These are phyloP conservation scores for Aspergillus neoniger DNA, from an alignment of 2,329 filamentous ascomycete genomes.

Conservation along the genomic window DNA sequence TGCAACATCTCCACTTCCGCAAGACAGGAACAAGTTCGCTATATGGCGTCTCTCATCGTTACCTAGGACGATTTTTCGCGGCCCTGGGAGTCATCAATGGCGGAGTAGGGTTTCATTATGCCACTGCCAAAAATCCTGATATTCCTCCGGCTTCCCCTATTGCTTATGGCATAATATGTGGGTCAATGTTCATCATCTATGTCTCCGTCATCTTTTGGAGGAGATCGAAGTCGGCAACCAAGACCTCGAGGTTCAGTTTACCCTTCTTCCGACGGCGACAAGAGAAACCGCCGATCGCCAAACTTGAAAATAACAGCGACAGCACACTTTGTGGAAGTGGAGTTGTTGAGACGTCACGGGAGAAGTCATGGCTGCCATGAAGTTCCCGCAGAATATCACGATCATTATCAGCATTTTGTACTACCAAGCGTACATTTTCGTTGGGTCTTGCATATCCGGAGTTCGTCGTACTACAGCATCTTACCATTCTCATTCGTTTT, in stretches of 20 bases:
- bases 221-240: not conserved
- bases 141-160: slow-evolving; percentile 38
- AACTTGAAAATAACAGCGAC: slow-evolving; percentile 4
- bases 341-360: slow-evolving; percentile 5
- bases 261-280: not conserved
- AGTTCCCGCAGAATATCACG: slow-evolving; percentile 11
- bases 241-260: not conserved
- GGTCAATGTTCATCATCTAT: slow-evolving; percentile 49
- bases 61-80: slow-evolving; percentile 53
- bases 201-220: slow-evolving; percentile 23
- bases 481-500: not conserved
- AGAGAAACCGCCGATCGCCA: not conserved
- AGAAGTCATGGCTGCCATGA: slow-evolving; percentile 12
- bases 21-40: slow-evolving; percentile 46
- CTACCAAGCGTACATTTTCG: slow-evolving; percentile 9
- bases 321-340: slow-evolving; percentile 3
- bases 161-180: slow-evolving; percentile 53
- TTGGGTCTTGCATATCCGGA: slow-evolving; percentile 13
- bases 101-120: slow-evolving; percentile 53
- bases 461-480: slow-evolving; percentile 8
- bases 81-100: slow-evolving; percentile 57
- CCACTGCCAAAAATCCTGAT: slow-evolving; percentile 40
- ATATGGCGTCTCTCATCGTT: slow-evolving; percentile 53
- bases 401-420: slow-evolving; percentile 11
- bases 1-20: slow-evolving; percentile 54